Conservation (phyloP, 2,329 filamentous ascomycete genomes). For the Arthrinium phaeospermum region DNA sequence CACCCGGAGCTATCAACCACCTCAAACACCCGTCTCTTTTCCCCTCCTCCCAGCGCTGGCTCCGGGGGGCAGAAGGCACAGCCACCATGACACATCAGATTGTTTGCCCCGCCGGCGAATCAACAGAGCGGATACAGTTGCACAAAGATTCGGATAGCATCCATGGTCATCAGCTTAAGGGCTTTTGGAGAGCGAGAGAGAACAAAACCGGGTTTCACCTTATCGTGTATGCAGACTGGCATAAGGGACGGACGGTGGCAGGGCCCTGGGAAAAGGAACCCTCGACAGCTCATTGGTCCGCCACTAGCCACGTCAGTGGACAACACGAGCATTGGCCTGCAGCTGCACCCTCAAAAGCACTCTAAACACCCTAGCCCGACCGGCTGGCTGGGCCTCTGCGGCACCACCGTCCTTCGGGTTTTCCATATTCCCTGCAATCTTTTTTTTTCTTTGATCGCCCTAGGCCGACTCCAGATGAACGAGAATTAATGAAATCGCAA, state of each 20-base stretch:
- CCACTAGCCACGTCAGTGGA: conserved; percentile 15
- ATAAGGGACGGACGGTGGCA: neutral
- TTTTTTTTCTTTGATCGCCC: neutral
- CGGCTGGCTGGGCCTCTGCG: neutral
- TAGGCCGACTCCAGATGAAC: neutral
- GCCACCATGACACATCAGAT: conserved; percentile 2
- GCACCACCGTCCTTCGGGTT: neutral
- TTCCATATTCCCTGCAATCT: neutral
- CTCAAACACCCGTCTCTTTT: conserved; percentile 1
- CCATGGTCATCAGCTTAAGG: neutral
- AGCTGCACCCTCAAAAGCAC: neutral
- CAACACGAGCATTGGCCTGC: conserved; percentile 17
- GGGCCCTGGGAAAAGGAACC: conserved; percentile 5
- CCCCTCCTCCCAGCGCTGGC: neutral
- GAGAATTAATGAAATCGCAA: neutral
- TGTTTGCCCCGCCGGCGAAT: conserved; percentile 10
- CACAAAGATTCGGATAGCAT: neutral
- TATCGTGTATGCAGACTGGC: conserved; percentile 4
- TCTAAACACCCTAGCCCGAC: neutral
- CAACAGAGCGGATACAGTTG: neutral
- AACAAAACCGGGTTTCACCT: conserved; percentile 5
- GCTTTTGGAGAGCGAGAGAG: neutral
- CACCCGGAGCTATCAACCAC: conserved; percentile 10
- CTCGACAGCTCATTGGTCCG: conserved; percentile 13
- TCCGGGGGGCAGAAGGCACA: neutral